Percentiles rank a stretch among this genome's conserved stretches.
Conservation (phyloP, 345 rosid species). For the Anacardium occidentale region DNA sequence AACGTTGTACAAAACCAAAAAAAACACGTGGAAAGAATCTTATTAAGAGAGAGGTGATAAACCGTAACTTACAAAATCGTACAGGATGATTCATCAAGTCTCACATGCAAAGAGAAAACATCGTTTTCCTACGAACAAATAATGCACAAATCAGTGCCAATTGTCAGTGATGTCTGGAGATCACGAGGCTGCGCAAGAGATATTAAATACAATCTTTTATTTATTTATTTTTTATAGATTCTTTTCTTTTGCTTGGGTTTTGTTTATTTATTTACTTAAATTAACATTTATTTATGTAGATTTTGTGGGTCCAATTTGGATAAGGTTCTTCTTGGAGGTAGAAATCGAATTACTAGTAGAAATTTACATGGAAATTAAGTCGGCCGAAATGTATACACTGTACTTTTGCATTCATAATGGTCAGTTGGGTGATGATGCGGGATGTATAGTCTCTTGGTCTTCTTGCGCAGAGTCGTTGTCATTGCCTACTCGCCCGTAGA, state of each 20-base stretch:
- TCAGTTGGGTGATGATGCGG: too few species aligned
- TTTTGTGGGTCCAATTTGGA: slow-evolving; percentile 21
- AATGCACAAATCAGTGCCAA: not conserved
- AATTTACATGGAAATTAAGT: too few species aligned
- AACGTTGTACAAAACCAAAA: too few species aligned
- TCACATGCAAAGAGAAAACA: not conserved
- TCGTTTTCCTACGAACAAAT: not conserved
- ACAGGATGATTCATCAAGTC: too few species aligned
- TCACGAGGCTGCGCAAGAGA: slow-evolving; percentile 31
- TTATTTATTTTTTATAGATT: slow-evolving; percentile 7
- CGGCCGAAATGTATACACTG: too few species aligned
- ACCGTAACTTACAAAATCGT: too few species aligned
- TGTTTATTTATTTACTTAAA: not conserved
- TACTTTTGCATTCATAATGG: too few species aligned
- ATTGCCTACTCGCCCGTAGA: too few species aligned
- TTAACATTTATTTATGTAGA: slow-evolving; percentile 1
- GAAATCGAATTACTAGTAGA: not conserved
- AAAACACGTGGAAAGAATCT: too few species aligned
- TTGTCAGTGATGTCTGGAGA: slow-evolving; percentile 12
- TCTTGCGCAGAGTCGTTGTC: too few species aligned
- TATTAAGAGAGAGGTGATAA: too few species aligned
- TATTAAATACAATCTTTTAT: slow-evolving; percentile 21
- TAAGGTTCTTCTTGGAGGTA: not conserved
- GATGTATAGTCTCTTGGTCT: too few species aligned
- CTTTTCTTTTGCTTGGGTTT: slow-evolving; percentile 4